Percentiles rank a stretch among this genome's conserved stretches.
phyloP scores from a whole-genome alignment of 108 stramenopile species.

The Stephanodiscus minutulus region DNA sequence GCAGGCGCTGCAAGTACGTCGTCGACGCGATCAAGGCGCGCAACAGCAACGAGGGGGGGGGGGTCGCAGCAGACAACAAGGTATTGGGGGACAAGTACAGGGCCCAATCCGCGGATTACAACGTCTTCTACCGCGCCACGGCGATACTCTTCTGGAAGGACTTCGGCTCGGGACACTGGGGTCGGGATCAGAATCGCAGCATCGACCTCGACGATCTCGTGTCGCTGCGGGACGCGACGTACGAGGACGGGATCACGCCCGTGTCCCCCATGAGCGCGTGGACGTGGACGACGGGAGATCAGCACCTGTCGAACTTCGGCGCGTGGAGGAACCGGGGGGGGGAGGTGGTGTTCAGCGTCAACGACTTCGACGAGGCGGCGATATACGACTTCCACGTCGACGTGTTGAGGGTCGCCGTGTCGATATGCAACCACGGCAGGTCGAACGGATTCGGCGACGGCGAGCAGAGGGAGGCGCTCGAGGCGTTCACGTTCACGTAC shows the following conservation, averaged over 20 bases:
- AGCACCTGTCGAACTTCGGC: conserved; percentile 70
- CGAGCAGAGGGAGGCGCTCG: conserved; percentile 33
- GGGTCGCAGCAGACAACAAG: background rate
- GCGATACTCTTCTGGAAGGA: conserved; percentile 66
- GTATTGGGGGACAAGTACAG: conserved; percentile 40
- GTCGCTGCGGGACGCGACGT: conserved; percentile 21
- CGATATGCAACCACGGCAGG: conserved; percentile 55
- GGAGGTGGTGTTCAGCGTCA: conserved; percentile 65
- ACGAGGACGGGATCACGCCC: conserved; percentile 41
- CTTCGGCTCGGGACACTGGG: conserved; percentile 48
- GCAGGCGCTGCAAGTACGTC: conserved; percentile 51
- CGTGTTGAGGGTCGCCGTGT: conserved; percentile 64
- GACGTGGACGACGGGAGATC: conserved; percentile 77
- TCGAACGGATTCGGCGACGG: conserved; percentile 48
- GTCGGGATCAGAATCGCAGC: conserved; percentile 14
- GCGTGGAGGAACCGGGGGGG: conserved; percentile 59
- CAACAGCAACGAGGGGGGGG: too few species aligned
- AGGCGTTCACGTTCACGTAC: conserved; percentile 56
- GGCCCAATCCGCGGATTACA: conserved; percentile 44
- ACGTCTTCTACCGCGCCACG: conserved; percentile 66
- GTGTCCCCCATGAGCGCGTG: conserved; percentile 47
- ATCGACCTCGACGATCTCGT: conserved; percentile 38
- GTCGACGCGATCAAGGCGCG: conserved; percentile 29
- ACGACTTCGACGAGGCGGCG: conserved; percentile 74
- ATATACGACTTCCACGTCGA: conserved; percentile 74